A percentile compares a stretch with the other conserved stretches of the same genome.
Evolutionary conservation across 306 rosid genomes (phyloP).

Genomic region (Cyamopsis tetragonoloba): DNA sequence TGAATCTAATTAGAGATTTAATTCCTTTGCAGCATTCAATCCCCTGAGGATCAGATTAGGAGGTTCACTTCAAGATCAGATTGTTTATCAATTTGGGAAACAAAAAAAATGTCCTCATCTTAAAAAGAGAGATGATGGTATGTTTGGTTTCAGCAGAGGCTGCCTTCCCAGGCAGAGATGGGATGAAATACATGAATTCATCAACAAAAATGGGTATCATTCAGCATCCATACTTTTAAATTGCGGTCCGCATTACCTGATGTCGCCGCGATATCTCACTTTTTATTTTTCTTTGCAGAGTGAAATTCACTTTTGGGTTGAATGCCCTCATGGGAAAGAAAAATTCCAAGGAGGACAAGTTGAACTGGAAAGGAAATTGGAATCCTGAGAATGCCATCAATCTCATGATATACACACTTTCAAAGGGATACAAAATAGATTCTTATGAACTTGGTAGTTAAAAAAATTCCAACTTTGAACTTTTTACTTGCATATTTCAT

Average conservation of each 20-base stretch:
- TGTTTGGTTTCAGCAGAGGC: slow-evolving; percentile 53
- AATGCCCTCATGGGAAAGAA: slow-evolving; percentile 54
- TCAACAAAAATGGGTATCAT: slow-evolving; percentile 35
- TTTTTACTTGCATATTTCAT: background rate
- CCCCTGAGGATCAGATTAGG: slow-evolving; percentile 63
- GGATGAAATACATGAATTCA: slow-evolving; percentile 43
- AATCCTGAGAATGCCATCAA: slow-evolving; percentile 42
- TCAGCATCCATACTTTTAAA: too few relatives aligned
- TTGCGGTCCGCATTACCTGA: background rate
- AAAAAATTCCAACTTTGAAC: too few relatives aligned
- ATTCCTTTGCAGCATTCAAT: slow-evolving; percentile 36
- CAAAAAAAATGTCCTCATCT: slow-evolving; percentile 21
- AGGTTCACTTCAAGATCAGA: slow-evolving; percentile 64
- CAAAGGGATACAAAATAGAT: slow-evolving; percentile 63
- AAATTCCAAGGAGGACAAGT: slow-evolving; percentile 17
- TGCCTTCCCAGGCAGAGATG: slow-evolving; percentile 47
- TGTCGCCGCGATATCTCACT: background rate
- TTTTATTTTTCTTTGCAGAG: slow-evolving; percentile 21
- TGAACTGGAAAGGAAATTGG: slow-evolving; percentile 49
- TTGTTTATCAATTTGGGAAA: slow-evolving; percentile 46
- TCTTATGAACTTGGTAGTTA: slow-evolving; percentile 60
- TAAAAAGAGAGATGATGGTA: slow-evolving; percentile 15
- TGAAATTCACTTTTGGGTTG: slow-evolving; percentile 52
- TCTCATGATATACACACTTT: slow-evolving; percentile 45
- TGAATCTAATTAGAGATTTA: background rate